Conservation (phyloP, 2,329 filamentous ascomycete species). For the Microdochium bolleyi region DNA sequence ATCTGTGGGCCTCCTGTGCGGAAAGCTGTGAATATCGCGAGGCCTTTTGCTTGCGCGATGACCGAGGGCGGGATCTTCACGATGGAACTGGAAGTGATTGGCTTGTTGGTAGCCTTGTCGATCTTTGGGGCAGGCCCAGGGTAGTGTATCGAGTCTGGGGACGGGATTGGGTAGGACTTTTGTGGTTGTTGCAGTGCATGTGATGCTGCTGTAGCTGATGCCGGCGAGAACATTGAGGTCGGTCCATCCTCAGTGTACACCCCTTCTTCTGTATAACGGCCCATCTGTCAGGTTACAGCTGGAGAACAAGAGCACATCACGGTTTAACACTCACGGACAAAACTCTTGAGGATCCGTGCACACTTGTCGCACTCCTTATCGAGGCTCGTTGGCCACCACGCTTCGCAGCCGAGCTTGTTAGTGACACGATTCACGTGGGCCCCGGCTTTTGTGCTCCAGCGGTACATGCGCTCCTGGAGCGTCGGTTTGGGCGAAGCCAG, state of each 20-base stretch:
- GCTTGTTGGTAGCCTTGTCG: slow-evolving; percentile 14
- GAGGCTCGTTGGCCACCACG: slow-evolving; percentile 77
- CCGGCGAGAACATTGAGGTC: neutral
- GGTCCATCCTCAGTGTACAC: slow-evolving; percentile 28
- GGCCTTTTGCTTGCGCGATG: slow-evolving; percentile 56
- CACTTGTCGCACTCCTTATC: slow-evolving; percentile 91
- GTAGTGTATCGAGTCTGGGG: neutral
- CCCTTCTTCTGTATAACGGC: slow-evolving; percentile 33
- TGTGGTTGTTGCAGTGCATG: neutral
- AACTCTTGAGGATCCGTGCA: slow-evolving; percentile 72
- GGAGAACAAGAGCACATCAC: neutral
- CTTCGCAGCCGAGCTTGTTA: slow-evolving; percentile 75
- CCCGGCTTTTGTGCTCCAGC: slow-evolving; percentile 41
- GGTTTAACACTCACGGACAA: slow-evolving; percentile 50
- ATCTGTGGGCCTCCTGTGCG: slow-evolving; percentile 59
- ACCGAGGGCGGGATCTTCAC: slow-evolving; percentile 50
- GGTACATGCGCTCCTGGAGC: slow-evolving; percentile 15
- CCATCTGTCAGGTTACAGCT: neutral
- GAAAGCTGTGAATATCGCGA: slow-evolving; percentile 67
- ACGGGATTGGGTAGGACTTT: neutral
- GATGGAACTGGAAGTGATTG: slow-evolving; percentile 35
- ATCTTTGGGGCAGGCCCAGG: neutral
- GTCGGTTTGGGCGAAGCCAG: neutral
- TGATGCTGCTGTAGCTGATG: neutral
- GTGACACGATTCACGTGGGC: slow-evolving; percentile 73